Base-by-base conservation (phyloP, 805 yeast genomes). In the Sugiyamaella valdiviana region DNA sequence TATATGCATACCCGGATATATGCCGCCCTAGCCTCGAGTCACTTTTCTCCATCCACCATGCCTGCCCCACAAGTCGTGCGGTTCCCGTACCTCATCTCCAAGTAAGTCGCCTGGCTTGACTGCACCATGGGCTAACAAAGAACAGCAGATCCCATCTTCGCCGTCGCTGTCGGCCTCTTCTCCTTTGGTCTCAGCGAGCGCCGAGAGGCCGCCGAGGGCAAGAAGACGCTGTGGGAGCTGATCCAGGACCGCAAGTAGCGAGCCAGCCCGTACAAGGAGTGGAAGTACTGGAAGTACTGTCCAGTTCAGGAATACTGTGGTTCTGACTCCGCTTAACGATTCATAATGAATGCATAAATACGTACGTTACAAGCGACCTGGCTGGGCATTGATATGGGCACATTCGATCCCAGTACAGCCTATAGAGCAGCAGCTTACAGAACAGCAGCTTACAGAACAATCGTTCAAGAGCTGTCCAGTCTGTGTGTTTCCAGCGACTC, bases 131-230 rank as follows among this genome's bases (percentile, higher is more conserved):
- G 29, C 39, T 32, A 35, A 23, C 44, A n/a, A 20, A 55, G 59
- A 43, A 20, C 36, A 9, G 22, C 38, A 16, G 59, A 55, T 42
- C 56, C 55, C 19, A 15, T 55, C 12, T 45, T 55, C 19, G 59
- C 52, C 5, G 24, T 55, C 12, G 51, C 46, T 5, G 42, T 52
- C 9, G 59, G 59, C 2, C 20, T 51, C n/a, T 42, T 41, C 6
- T 46, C 55, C 7, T 55, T 48, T 29, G 44, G 20, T 16, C 41
- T 55, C 14, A 42, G 42, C 17, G 59, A 55, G 36, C 24, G 42
- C 21, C 45, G 51, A n/a, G 57, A 55, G 40, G 36, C 44, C n/a
- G 48, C 24, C 2, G 47, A 50, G 29, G 45, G 42, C 26, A 42
- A 42, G 41, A 46, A 50, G 53, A 46, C 48, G 2, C n/a, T 41